phyloP scores from a whole-genome alignment of 257 asterid genomes.

The Salvia miltiorrhiza region DNA sequence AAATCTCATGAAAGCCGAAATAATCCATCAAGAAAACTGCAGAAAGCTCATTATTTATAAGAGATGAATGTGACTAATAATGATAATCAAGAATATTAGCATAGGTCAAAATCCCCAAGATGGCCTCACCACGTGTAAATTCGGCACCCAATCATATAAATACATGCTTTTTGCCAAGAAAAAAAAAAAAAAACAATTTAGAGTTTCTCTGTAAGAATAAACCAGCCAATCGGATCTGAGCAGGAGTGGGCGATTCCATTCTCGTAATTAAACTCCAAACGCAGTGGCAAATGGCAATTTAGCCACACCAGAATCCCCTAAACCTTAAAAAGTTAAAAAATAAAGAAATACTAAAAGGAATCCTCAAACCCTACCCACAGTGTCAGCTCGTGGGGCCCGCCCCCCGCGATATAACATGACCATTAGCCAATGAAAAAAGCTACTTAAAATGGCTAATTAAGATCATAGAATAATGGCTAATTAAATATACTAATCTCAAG shows the following conservation, averaged over 20 bases:
- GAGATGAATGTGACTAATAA: background rate
- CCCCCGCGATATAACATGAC: conserved; percentile 26
- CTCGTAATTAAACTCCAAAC: conserved; percentile 22
- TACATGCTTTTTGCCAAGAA: conserved; percentile 22
- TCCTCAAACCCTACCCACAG: conserved; percentile 26
- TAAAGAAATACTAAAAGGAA: background rate
- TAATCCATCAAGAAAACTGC: no score
- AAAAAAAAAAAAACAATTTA: conserved; percentile 12
- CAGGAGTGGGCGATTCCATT: conserved; percentile 4
- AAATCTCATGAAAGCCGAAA: no score
- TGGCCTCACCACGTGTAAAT: conserved; percentile 22
- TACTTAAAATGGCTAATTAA: conserved; percentile 23
- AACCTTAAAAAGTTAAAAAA: conserved; percentile 7
- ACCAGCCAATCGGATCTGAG: conserved; percentile 36
- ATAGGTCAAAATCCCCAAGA: background rate
- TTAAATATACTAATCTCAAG: conserved; percentile 26
- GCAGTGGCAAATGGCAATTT: conserved; percentile 13
- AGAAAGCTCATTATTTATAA: background rate
- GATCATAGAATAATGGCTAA: conserved; percentile 17
- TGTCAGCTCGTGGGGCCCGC: conserved; percentile 39
- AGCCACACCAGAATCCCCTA: background rate
- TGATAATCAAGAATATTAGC: background rate
- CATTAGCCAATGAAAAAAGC: conserved; percentile 26
- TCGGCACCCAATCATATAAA: conserved; percentile 7
- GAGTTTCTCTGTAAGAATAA: conserved; percentile 5